Evolutionary conservation across 305 asterid genomes (phyloP).

Genomic region (Plantago lanceolata): DNA sequence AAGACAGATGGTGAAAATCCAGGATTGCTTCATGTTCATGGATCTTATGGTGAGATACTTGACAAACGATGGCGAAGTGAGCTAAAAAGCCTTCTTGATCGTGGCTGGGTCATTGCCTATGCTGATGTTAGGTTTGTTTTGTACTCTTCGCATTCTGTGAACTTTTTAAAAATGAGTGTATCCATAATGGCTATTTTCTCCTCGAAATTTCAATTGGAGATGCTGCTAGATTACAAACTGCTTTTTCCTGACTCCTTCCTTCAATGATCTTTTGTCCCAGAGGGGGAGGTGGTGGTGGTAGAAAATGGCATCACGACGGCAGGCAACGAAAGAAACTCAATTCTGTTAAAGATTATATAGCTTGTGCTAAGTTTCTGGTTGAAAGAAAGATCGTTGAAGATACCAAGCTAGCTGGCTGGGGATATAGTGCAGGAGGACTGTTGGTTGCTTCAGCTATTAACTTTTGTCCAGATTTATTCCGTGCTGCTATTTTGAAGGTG

Average conservation of each 20-base stretch:
- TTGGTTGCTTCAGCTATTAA: constrained; percentile 90
- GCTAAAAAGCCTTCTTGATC: constrained; percentile 95
- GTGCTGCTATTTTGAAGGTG: constrained; percentile 89
- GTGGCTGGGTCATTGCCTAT: constrained; percentile 95
- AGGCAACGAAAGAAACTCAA: constrained; percentile 59
- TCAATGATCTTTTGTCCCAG: constrained; percentile 41
- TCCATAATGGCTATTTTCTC: too few relatives aligned
- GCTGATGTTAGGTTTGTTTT: constrained; percentile 88
- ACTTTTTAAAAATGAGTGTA: too few relatives aligned
- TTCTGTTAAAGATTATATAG: constrained; percentile 65
- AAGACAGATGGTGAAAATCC: constrained; percentile 62
- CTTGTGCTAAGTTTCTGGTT: constrained; percentile 78
- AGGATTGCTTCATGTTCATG: constrained; percentile 93
- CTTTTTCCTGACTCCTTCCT: constrained; percentile 22
- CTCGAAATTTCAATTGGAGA: too few relatives aligned
- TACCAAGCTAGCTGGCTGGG: constrained; percentile 89
- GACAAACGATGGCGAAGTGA: constrained; percentile 90
- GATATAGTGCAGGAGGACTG: constrained; percentile 94
- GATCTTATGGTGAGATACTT: constrained; percentile 79
- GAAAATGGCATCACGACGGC: constrained; percentile 79
- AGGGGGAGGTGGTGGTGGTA: constrained; percentile 91
- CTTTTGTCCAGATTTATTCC: constrained; percentile 65
- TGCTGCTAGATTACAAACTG: constrained; percentile 7
- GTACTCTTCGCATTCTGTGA: not conserved
- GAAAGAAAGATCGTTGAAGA: constrained; percentile 65